These are phyloP conservation scores for Botrytis hyacinthi DNA, from an alignment of 2,329 filamentous ascomycete genomes.

Conservation along the genomic window DNA sequence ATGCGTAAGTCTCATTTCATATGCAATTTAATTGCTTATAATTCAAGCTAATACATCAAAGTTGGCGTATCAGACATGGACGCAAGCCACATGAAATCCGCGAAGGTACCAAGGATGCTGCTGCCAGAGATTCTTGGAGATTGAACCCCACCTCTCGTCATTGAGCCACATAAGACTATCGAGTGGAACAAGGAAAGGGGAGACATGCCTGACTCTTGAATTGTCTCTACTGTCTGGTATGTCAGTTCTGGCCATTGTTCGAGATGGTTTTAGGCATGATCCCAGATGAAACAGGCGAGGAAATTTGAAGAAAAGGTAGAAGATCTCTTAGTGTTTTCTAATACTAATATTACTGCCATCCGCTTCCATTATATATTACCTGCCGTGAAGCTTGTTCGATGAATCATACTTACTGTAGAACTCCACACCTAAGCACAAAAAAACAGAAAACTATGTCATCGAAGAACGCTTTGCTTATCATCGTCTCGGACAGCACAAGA, in stretches of 20 bases:
- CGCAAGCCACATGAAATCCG: background rate
- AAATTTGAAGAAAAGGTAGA: background rate
- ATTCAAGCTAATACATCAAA: background rate
- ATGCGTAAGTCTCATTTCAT: background rate
- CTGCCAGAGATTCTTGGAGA: background rate
- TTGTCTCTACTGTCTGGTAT: background rate
- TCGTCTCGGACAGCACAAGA: background rate
- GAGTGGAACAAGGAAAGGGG: background rate
- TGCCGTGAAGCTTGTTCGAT: background rate
- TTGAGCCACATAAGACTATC: background rate
- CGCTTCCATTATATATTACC: background rate
- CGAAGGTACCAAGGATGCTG: background rate
- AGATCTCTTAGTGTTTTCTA: background rate
- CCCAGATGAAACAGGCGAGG: background rate
- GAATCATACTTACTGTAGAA: background rate
- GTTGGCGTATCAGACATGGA: background rate
- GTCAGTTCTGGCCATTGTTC: background rate
- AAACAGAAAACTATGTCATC: background rate
- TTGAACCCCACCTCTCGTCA: background rate
- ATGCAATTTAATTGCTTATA: background rate
- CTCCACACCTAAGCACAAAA: background rate
- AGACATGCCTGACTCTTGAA: background rate
- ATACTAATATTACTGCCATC: no score
- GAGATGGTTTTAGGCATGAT: background rate
- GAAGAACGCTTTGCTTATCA: background rate